These are phyloP conservation scores for Alternaria incomplexa DNA, from an alignment of 2,329 filamentous ascomycete genomes.

Conservation along the genomic window DNA sequence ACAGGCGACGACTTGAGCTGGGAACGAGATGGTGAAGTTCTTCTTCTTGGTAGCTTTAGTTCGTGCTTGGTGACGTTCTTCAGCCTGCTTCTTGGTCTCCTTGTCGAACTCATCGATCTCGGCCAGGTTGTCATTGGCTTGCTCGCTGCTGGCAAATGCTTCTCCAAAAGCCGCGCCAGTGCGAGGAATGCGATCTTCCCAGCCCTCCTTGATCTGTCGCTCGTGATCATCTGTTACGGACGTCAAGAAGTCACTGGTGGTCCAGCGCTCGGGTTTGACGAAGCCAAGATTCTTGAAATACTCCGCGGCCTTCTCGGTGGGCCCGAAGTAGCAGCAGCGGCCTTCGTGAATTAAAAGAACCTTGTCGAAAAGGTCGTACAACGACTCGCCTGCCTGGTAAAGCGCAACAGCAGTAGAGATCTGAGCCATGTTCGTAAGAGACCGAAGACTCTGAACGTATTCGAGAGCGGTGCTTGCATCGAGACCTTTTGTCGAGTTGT, in stretches of 20 bases:
- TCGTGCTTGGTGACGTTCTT: slow-evolving; percentile 39
- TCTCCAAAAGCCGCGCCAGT: slow-evolving; percentile 63
- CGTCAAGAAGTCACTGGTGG: slow-evolving; percentile 74
- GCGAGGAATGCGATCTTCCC: slow-evolving; percentile 62
- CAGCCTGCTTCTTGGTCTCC: slow-evolving; percentile 37
- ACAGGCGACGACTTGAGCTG: slow-evolving; percentile 49
- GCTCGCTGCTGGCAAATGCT: slow-evolving; percentile 46
- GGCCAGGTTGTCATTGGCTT: slow-evolving; percentile 44
- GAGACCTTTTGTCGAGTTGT: slow-evolving; percentile 73
- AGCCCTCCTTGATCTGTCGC: slow-evolving; percentile 62
- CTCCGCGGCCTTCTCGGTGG: slow-evolving; percentile 63
- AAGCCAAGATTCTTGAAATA: slow-evolving; percentile 74
- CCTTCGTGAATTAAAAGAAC: slow-evolving; percentile 51
- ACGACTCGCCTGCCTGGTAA: slow-evolving; percentile 66
- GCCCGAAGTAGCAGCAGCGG: slow-evolving; percentile 65
- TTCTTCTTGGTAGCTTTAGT: slow-evolving; percentile 50
- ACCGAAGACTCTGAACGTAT: slow-evolving; percentile 71
- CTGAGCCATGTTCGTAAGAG: slow-evolving; percentile 68
- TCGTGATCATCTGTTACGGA: slow-evolving; percentile 71
- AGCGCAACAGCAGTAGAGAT: slow-evolving; percentile 71
- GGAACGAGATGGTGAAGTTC: slow-evolving; percentile 50
- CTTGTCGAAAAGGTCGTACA: slow-evolving; percentile 50
- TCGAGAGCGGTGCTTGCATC: slow-evolving; percentile 76
- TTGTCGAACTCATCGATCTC: slow-evolving; percentile 51
- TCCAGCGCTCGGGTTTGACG: slow-evolving; percentile 69